Evolutionary conservation across 345 rosid species (phyloP).

Genomic region (Eucalyptus sp.): DNA sequence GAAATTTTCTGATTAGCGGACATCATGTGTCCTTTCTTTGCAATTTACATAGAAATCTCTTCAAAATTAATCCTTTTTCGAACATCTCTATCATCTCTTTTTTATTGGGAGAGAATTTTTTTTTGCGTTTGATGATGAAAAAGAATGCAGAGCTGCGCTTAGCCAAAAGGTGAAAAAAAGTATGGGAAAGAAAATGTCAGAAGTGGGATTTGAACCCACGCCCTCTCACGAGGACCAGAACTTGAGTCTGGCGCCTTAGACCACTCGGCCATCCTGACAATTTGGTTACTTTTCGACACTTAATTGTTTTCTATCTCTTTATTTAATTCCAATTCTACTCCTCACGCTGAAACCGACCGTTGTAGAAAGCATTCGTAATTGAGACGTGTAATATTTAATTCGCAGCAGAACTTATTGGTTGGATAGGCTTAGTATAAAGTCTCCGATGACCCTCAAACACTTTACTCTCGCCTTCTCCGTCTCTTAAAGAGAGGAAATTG

Average conservation of each 20-base stretch:
- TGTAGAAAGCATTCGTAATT: not conserved
- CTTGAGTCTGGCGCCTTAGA: conserved; percentile 42
- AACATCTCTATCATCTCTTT: not conserved
- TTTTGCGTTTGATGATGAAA: not conserved
- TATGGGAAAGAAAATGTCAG: conserved; percentile 4
- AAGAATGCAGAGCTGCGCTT: not conserved
- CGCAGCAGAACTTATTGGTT: not conserved
- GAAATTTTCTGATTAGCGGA: not conserved
- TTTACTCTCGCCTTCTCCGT: not conserved
- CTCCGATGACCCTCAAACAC: not conserved
- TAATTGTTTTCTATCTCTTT: accelerated
- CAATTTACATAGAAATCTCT: not conserved
- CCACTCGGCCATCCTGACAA: conserved; percentile 32
- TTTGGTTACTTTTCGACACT: accelerated
- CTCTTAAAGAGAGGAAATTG: not conserved
- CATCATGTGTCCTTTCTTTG: not conserved
- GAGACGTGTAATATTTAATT: not conserved
- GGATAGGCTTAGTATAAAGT: not conserved
- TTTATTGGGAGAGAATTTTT: not conserved
- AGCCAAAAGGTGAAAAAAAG: not conserved
- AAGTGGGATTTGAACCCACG: conserved; percentile 58
- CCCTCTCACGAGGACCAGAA: conserved; percentile 39
- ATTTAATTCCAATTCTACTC: not conserved
- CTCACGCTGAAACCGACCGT: not conserved
- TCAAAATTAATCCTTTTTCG: not conserved